Conservation (phyloP, 75 land plant species). For the Picea glauca region DNA sequence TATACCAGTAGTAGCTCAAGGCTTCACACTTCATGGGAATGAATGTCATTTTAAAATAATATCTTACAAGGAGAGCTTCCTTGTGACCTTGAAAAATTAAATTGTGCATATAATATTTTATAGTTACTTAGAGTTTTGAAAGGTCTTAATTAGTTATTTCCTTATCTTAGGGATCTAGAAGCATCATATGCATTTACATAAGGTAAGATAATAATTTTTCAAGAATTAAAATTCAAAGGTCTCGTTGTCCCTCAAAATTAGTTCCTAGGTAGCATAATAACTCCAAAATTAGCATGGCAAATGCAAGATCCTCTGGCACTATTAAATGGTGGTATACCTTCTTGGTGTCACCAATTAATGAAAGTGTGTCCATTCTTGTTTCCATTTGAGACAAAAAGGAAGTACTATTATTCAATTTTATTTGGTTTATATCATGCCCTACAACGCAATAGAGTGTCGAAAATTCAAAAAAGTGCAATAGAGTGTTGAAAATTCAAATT, state of each 20-base stretch:
- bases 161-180: slow-evolving; percentile 41
- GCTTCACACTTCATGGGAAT: slow-evolving; percentile 29
- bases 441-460: slow-evolving; percentile 21
- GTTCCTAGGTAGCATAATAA: slow-evolving; percentile 66
- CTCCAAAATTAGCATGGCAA: slow-evolving; percentile 89
- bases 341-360: slow-evolving; percentile 78
- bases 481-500: slow-evolving; percentile 11
- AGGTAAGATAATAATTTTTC: slow-evolving; percentile 47
- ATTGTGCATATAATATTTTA: slow-evolving; percentile 55
- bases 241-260: slow-evolving; percentile 49
- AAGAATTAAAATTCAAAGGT: slow-evolving; percentile 31
- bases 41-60: slow-evolving; percentile 40
- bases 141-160: slow-evolving; percentile 49
- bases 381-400: slow-evolving; percentile 72
- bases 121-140: slow-evolving; percentile 68
- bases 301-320: slow-evolving; percentile 64
- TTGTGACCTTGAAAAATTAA: slow-evolving; percentile 59
- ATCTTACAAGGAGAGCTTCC: slow-evolving; percentile 47
- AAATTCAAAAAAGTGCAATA: too few species aligned
- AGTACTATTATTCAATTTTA: slow-evolving; percentile 58
- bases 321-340: slow-evolving; percentile 61
- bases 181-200: slow-evolving; percentile 51
- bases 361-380: slow-evolving; percentile 74
- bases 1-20: slow-evolving; percentile 6
- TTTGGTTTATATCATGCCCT: slow-evolving; percentile 48